These are phyloP conservation scores for Fraxinus albicans DNA, from an alignment of 305 asterid species.

Conservation along the genomic window DNA sequence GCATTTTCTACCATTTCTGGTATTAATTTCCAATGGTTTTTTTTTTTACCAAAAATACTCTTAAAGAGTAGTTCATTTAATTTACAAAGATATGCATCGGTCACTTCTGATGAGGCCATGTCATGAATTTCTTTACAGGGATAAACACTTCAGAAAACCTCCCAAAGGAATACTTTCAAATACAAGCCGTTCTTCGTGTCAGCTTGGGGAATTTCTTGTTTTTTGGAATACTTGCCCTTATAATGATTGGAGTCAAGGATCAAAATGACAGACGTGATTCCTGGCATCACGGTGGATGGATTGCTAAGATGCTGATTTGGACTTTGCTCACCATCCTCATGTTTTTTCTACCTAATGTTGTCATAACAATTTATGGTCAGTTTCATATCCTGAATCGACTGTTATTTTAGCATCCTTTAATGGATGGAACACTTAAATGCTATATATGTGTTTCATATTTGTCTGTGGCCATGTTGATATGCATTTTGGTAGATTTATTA, in stretches of 20 bases:
- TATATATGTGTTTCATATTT: not conserved
- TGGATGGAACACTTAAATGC: not conserved
- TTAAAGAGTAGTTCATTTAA: not conserved
- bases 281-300: slow-evolving; percentile 89
- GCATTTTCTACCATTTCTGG: too few relatives aligned
- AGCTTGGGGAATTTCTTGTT: slow-evolving; percentile 92
- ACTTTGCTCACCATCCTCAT: slow-evolving; percentile 71
- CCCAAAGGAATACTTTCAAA: slow-evolving; percentile 75
- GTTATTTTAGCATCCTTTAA: not conserved
- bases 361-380: slow-evolving; percentile 66
- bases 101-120: slow-evolving; percentile 11
- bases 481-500: not conserved
- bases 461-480: not conserved
- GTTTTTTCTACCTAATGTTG: slow-evolving; percentile 79
- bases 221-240: slow-evolving; percentile 68
- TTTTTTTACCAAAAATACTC: not conserved
- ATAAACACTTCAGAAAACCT: slow-evolving; percentile 66
- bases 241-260: slow-evolving; percentile 88
- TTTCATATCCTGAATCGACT: not conserved
- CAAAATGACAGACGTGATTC: slow-evolving; percentile 92
- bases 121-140: slow-evolving; percentile 53
- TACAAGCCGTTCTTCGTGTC: slow-evolving; percentile 92
- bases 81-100: not conserved
- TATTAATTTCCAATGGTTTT: not conserved
- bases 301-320: slow-evolving; percentile 73